These are phyloP conservation scores for Centaurea solstitialis DNA, from an alignment of 129 eudicot species.

Conservation along the genomic window DNA sequence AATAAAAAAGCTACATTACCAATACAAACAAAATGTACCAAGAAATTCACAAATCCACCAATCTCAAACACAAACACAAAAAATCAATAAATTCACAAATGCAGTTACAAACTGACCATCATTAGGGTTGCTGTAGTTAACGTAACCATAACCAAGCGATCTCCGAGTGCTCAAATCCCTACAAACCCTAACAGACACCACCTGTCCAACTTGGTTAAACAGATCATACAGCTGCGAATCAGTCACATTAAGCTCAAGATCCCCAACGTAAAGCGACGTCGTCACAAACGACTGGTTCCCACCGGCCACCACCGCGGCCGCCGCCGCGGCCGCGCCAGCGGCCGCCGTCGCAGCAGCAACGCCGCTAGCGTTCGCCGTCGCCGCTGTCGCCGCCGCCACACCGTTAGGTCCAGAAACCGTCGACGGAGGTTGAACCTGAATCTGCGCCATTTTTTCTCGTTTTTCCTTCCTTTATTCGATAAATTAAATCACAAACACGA, in stretches of 20 bases:
- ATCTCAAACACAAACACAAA: background rate
- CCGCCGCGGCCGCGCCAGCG: constrained; percentile 21
- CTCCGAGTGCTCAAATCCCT: constrained; percentile 63
- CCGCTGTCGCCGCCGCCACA: constrained; percentile 19
- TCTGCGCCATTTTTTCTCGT: constrained; percentile 55
- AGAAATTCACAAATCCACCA: background rate
- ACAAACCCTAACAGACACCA: constrained; percentile 88
- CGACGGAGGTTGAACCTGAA: constrained; percentile 61
- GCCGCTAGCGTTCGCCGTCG: constrained; percentile 10
- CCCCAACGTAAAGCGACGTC: constrained; percentile 80
- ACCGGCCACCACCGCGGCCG: constrained; percentile 29
- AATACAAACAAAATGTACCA: background rate
- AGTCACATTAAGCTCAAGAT: constrained; percentile 56
- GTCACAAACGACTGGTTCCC: constrained; percentile 38
- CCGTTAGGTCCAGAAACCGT: constrained; percentile 46
- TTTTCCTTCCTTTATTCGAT: background rate
- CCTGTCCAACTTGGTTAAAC: constrained; percentile 76
- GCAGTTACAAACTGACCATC: constrained; percentile 51
- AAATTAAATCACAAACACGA: background rate
- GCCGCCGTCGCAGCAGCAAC: constrained; percentile 28
- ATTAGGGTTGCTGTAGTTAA: constrained; percentile 62
- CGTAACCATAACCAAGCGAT: constrained; percentile 83
- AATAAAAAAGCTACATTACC: background rate
- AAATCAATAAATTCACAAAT: background rate
- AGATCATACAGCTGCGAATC: constrained; percentile 57